Conservation (phyloP, 345 rosid species). For the Toxicodendron radicans region DNA sequence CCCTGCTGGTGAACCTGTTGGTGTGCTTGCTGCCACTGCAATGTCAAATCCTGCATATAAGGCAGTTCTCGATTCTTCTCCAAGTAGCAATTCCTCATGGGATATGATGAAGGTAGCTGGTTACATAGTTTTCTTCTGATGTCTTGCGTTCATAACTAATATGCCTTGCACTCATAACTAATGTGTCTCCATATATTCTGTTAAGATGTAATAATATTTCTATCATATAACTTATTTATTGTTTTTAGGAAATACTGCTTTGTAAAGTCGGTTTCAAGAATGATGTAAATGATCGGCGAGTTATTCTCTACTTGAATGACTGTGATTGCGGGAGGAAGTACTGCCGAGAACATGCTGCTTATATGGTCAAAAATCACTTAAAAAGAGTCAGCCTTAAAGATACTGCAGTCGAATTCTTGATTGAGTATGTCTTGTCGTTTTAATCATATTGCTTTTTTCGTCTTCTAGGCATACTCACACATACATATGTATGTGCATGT, state of each 20-base stretch:
- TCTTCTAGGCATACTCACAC: not conserved
- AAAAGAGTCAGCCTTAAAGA: conserved; percentile 81
- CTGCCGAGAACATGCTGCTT: conserved; percentile 82
- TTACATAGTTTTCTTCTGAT: conserved; percentile 11
- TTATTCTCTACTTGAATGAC: conserved; percentile 62
- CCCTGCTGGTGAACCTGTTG: conserved; percentile 97
- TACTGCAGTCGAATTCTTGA: conserved; percentile 55
- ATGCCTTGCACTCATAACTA: not conserved
- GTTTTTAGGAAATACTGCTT: conserved; percentile 80
- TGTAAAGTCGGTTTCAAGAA: conserved; percentile 80
- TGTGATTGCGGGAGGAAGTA: conserved; percentile 73
- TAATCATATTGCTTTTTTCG: not conserved
- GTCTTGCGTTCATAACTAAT: not conserved
- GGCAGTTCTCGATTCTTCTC: conserved; percentile 94
- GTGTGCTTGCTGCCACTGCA: conserved; percentile 96
- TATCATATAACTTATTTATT: conserved; percentile 3
- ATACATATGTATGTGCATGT: not conserved
- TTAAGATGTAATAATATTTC: not conserved
- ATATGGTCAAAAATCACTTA: conserved; percentile 66
- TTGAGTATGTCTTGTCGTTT: conserved; percentile 61
- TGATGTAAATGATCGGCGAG: conserved; percentile 63
- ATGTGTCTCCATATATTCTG: not conserved
- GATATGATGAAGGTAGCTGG: conserved; percentile 86
- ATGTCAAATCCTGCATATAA: conserved; percentile 98
- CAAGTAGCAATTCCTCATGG: conserved; percentile 92